phyloP scores from a whole-genome alignment of 768 basidiomycete species.

The Rhodotorula sphaerocarpa region DNA sequence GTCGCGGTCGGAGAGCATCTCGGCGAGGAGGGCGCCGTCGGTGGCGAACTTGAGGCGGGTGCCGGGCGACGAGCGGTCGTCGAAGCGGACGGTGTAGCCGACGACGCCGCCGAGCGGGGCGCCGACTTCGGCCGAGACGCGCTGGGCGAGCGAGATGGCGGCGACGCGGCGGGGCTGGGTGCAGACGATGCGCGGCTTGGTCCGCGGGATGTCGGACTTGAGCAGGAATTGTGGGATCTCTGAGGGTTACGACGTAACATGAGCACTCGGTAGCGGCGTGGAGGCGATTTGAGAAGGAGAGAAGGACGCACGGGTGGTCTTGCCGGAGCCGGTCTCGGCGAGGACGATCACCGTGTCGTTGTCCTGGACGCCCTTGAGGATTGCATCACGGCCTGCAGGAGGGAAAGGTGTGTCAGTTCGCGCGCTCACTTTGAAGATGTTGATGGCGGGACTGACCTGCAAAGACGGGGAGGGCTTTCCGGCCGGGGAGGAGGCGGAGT shows the following conservation, averaged over 20 bases:
- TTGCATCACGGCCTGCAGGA: slow-evolving; percentile 62
- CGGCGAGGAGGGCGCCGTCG: slow-evolving; percentile 94
- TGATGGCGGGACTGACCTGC: slow-evolving; percentile 50
- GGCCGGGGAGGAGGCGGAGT: slow-evolving; percentile 5
- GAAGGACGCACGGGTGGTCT: slow-evolving; percentile 78
- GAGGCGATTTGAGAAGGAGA: background rate
- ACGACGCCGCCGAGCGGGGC: slow-evolving; percentile 64
- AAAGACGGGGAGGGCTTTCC: slow-evolving; percentile 64
- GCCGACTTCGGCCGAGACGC: slow-evolving; percentile 79
- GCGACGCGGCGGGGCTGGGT: slow-evolving; percentile 95
- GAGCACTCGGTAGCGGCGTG: too few relatives aligned
- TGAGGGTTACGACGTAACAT: too few relatives aligned
- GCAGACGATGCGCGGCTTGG: slow-evolving; percentile 55
- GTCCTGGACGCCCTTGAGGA: slow-evolving; percentile 61
- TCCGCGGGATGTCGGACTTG: slow-evolving; percentile 57
- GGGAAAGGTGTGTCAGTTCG: background rate
- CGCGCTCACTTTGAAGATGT: background rate
- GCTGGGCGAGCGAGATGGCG: slow-evolving; percentile 82
- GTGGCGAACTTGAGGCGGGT: slow-evolving; percentile 94
- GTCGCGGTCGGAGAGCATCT: slow-evolving; percentile 69
- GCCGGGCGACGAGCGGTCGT: slow-evolving; percentile 59
- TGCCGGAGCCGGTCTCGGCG: slow-evolving; percentile 96
- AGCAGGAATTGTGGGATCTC: slow-evolving; percentile 94
- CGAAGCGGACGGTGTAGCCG: slow-evolving; percentile 93
- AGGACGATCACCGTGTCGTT: slow-evolving; percentile 82